Evolutionary conservation across 768 basidiomycete genomes (phyloP), one percentile per base, ranked within the genome.

Genomic region (Plicaturopsis crispa): DNA sequence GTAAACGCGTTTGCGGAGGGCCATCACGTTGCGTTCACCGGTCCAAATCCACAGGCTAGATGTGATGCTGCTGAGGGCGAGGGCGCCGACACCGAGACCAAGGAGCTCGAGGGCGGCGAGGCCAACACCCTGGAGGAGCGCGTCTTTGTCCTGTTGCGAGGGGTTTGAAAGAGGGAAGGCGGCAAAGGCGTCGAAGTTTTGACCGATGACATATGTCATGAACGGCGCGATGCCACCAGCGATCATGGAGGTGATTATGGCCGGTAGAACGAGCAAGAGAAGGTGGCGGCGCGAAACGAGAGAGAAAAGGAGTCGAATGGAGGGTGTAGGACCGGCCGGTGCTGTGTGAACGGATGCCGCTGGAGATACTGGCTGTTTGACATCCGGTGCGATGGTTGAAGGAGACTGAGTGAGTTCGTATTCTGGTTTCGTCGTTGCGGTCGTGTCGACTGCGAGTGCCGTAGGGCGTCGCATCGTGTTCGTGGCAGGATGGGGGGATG

Each of bases 31-130:
- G 41, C 75, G 66, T 56, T 97, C 94, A 3, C 89, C 91, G 4
- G 81, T 75, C 65, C 80, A 78, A 33, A 91, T 86, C 94, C 94
- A 98, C 7, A 94, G 58, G 19, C 68, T 70, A 34, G 80, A 79
- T 2, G 84, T 87, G 41, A 84, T 48, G 46, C 84, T 85, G 51
- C 84, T 85, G 40, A 91, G 65, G 2, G 73, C 55, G 20, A 96
- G 65, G 1, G 81, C 75, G 11, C 74, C 82, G 3, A 75, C 52
- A 2, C 78, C 82, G 1, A 92, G 62, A 7, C 62, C 79, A 6
- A 86, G 53, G 7, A 90, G 74, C 53, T 85, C 65, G 16, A 89
- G 41, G 0, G 85, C 77, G 8, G 75, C 71, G 4, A 74, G 40
- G 11, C 80, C 78, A 37, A 86, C 69, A 16, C 67, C 69, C 31